These are phyloP conservation scores for Aspergillus sp. DNA, from an alignment of 2,329 filamentous ascomycete species.

Conservation along the genomic window DNA sequence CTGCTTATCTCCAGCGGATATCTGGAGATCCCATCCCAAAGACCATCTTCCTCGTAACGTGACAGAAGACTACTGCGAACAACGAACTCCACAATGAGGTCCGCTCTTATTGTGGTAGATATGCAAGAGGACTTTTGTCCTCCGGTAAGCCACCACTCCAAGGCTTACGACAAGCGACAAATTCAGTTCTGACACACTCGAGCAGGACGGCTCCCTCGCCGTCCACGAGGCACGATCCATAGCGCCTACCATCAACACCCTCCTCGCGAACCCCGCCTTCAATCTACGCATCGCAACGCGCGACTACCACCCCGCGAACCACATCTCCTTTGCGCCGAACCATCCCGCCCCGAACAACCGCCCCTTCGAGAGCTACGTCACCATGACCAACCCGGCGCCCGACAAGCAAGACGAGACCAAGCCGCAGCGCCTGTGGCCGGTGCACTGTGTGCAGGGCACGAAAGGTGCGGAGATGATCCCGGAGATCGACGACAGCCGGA, in stretches of 20 bases:
- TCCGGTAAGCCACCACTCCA: constrained; percentile 60
- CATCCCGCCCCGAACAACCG: constrained; percentile 62
- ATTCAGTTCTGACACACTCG: constrained; percentile 1
- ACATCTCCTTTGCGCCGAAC: constrained; percentile 86
- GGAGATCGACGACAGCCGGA: constrained; percentile 60
- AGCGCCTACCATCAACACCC: constrained; percentile 67
- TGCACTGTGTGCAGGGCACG: constrained; percentile 79
- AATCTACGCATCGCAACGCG: constrained; percentile 77
- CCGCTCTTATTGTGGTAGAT: constrained; percentile 75
- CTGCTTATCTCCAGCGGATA: too few species aligned
- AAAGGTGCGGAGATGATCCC: constrained; percentile 70
- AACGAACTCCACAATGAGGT: constrained; percentile 22
- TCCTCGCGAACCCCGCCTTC: constrained; percentile 69
- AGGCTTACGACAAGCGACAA: neutral
- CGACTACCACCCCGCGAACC: constrained; percentile 81
- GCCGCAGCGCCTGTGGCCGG: constrained; percentile 76
- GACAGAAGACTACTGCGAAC: too few species aligned
- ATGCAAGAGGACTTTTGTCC: constrained; percentile 95
- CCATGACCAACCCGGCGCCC: constrained; percentile 51
- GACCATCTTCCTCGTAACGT: too few species aligned
- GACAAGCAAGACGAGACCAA: constrained; percentile 62
- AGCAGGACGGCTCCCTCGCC: constrained; percentile 76
- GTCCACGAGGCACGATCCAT: constrained; percentile 73
- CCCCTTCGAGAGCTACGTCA: constrained; percentile 66
- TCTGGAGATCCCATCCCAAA: too few species aligned